Base-by-base conservation (phyloP, 805 yeast genomes). In the Zygosaccharomyces bisporus region DNA sequence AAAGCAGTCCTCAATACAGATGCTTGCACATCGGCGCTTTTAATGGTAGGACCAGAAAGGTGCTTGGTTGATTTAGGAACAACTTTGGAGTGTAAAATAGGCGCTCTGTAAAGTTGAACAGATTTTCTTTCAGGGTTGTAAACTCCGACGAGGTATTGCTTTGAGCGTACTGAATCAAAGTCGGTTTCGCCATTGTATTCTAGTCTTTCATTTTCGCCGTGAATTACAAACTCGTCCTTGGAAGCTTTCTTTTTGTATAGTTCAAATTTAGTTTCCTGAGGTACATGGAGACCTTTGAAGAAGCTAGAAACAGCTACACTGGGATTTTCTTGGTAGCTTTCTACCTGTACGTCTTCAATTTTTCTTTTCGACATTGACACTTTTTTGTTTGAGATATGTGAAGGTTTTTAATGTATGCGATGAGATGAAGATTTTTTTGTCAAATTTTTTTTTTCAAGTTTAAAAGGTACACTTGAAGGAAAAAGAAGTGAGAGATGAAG, bases 141-240 rank as follows among this genome's bases (percentile, higher is more conserved):
- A 4, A 87, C 72, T 2, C 91, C 97, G 42, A 91, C 70, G 39
- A 83, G 77, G 65, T 87, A 90, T 34, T 73, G 69, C 25, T 63
- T 68, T 6, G 64, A 52, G n/a, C 52, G 52, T 13, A 49, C 43
- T 18, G 72, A 74, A 35, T 63, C 67, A 24, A 65, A 63, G 27
- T 70, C 71, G 0, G 63, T 55, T 4, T 57, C 58, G 6, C 95
- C 96, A 47, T 80, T 81, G 61, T 86, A 91, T 53, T 80, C 89
- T 45, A 90, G 69, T 19, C 76, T 74, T 4, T 76, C 80, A 52
- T 76, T 81, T 60, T 88, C 93, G 19, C 96, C 97, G 58, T 86
- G 95, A 35, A 88, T 60, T 13, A 80, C 59, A 45, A 71, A 72
- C n/a, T 70, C 69, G 13, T 71, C 64, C 10, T 51, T 42, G 8